These are phyloP conservation scores for Colletotrichum camelliae DNA, from an alignment of 2,329 filamentous ascomycete species.

Conservation along the genomic window DNA sequence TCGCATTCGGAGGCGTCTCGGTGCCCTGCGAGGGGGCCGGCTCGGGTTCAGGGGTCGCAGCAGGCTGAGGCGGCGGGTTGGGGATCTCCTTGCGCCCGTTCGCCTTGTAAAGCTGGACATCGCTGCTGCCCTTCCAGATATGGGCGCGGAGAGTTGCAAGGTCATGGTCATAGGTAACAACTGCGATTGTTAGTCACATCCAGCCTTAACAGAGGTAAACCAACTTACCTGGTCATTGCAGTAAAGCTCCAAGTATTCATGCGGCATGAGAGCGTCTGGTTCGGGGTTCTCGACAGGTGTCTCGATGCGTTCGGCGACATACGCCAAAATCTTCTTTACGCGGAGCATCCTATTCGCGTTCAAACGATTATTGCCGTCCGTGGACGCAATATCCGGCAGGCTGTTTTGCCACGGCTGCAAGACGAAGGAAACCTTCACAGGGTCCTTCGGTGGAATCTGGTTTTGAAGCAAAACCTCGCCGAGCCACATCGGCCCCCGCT, in stretches of 20 bases:
- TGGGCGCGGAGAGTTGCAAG: slow-evolving; percentile 92
- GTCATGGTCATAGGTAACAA: slow-evolving; percentile 84
- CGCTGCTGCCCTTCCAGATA: slow-evolving; percentile 93
- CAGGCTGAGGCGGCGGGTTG: slow-evolving; percentile 29
- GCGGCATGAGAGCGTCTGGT: slow-evolving; percentile 71
- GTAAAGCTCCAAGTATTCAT: slow-evolving; percentile 94
- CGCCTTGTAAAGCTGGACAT: slow-evolving; percentile 86
- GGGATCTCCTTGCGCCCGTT: slow-evolving; percentile 79
- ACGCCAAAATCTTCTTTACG: slow-evolving; percentile 91
- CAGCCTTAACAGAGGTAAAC: not conserved
- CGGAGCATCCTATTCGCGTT: slow-evolving; percentile 98
- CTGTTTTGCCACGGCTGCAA: slow-evolving; percentile 80
- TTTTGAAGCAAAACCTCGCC: slow-evolving; percentile 88
- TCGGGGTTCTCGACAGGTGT: slow-evolving; percentile 65
- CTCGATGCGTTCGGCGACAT: slow-evolving; percentile 92
- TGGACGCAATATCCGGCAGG: slow-evolving; percentile 74
- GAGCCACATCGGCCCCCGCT: slow-evolving; percentile 88
- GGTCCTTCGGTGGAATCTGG: slow-evolving; percentile 83
- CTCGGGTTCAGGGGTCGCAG: not conserved
- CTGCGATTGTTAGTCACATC: slow-evolving; percentile 36
- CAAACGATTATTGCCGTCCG: slow-evolving; percentile 85
- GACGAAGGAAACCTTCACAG: slow-evolving; percentile 94
- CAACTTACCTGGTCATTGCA: slow-evolving; percentile 87
- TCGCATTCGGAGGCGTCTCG: slow-evolving; percentile 4
- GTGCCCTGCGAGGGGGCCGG: slow-evolving; percentile 9